Evolutionary conservation across 352 stramenopile genomes (phyloP).

Genomic region (Globisporangium viniferum): DNA sequence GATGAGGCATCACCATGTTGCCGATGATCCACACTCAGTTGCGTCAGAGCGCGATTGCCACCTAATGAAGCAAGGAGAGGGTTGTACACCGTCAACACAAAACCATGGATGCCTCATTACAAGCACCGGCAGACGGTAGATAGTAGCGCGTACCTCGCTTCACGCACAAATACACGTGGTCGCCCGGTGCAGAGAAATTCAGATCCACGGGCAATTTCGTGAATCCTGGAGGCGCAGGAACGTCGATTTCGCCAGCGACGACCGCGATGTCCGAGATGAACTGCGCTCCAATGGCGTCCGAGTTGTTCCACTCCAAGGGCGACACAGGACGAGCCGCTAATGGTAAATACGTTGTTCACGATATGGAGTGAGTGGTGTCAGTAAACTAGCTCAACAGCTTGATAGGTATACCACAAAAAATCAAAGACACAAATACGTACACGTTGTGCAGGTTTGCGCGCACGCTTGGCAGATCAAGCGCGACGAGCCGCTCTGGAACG

Average conservation of each 20-base stretch:
- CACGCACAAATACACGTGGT: slow-evolving; percentile 73
- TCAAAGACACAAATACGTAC: slow-evolving; percentile 20
- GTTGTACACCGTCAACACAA: neutral
- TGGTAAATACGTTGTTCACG: neutral
- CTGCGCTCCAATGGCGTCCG: slow-evolving; percentile 21
- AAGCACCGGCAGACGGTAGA: neutral
- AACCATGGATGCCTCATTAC: neutral
- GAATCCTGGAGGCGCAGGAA: slow-evolving; percentile 47
- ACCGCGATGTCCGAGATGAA: slow-evolving; percentile 70
- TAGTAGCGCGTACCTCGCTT: slow-evolving; percentile 35
- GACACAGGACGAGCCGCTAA: slow-evolving; percentile 39
- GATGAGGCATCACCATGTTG: neutral
- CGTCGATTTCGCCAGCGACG: slow-evolving; percentile 53
- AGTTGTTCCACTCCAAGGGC: slow-evolving; percentile 44
- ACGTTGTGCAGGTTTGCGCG: slow-evolving; percentile 57
- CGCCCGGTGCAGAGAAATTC: slow-evolving; percentile 57
- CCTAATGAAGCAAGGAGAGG: neutral
- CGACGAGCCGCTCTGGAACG: slow-evolving; percentile 30
- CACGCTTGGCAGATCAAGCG: slow-evolving; percentile 62
- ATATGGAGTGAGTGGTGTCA: neutral
- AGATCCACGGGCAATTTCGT: slow-evolving; percentile 51
- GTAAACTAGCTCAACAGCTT: neutral
- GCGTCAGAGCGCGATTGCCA: slow-evolving; percentile 30
- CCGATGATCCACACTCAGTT: slow-evolving; percentile 22
- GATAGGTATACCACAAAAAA: neutral